Evolutionary conservation across 192 early-diverging fungal species (phyloP), one percentile per base, ranked within the genome.

Genomic region (Entomortierella chlamydospora): DNA sequence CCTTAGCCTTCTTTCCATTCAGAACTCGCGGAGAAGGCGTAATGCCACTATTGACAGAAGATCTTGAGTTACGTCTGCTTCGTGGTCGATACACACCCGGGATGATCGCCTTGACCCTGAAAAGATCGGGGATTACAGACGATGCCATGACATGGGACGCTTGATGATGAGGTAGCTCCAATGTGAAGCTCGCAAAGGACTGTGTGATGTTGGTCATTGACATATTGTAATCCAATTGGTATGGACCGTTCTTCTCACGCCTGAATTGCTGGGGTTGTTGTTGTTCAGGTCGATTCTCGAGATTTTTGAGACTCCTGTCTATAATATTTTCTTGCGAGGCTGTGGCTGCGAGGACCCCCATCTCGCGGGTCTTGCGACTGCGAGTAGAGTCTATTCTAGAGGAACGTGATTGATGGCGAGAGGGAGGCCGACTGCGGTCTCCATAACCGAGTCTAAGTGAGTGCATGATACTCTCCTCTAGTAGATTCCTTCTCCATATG

Each of bases 381-480:
- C 61, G 61, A 15, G 52, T 31, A 15, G 68, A 70, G 28, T 59
- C 54, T 23, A 22, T 61, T 39, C 65, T 70, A n/a, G 65, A 64
- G 4, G 50, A 29, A 20, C 37, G 63, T 2, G 60, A 39, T 42
- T 54, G 56, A 63, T 64, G 56, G 15, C 62, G 67, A 4, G 62
- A 70, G 23, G 74, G 58, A 6, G 74, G 62, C 4, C 60, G 61
- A 18, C 39, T 54, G 30, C 74, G 61, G n/a, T 79, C 74, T 12
- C 61, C 55, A 51, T 79, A 79, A 31, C 74, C 74, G 13, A 79
- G 62, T 31, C 57, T 23, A 13, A 79, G 61, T 1, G 74, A 79
- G 42, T 79, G 63, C 74, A 79, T 79, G 62, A 79, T 79, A 37
- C 74, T 79, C 28, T 79, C 67, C 47, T 79, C 74, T 51, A 79